These are phyloP conservation scores for Aspergillus hancockii DNA, from an alignment of 495 filamentous ascomycete genomes.

Conservation along the genomic window DNA sequence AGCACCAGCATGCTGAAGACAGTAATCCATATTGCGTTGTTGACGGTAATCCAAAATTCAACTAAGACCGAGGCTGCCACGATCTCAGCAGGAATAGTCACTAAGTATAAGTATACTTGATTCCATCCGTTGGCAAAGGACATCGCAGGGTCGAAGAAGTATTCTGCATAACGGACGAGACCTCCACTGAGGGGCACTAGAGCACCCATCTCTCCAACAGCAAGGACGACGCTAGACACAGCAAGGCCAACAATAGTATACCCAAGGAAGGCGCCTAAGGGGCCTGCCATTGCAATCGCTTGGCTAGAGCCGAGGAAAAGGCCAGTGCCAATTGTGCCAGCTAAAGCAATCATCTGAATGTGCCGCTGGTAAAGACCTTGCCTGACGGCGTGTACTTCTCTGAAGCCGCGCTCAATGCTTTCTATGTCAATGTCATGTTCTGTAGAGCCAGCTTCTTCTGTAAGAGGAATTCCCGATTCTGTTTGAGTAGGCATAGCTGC, in stretches of 20 bases:
- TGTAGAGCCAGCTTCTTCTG: no score
- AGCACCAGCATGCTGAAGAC: constrained; percentile 56
- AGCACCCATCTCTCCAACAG: constrained; percentile 44
- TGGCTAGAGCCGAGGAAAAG: constrained; percentile 62
- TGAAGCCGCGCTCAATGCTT: no score
- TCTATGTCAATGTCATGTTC: no score
- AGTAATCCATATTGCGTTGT: constrained; percentile 54
- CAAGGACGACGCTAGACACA: constrained; percentile 42
- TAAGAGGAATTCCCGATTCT: no score
- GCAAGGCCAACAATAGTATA: constrained; percentile 40
- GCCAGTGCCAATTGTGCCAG: constrained; percentile 62
- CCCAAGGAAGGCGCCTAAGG: constrained; percentile 59
- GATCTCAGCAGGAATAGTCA: constrained; percentile 65
- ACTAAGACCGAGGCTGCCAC: constrained; percentile 61
- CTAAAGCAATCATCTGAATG: constrained; percentile 60
- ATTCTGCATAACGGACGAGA: constrained; percentile 52
- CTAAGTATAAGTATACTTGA: constrained; percentile 50
- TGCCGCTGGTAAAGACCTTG: constrained; percentile 47
- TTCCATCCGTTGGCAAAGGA: constrained; percentile 64
- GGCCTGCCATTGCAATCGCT: constrained; percentile 58
- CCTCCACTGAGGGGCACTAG: constrained; percentile 44
- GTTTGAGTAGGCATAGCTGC: no score
- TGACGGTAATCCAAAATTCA: constrained; percentile 57
- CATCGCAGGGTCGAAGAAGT: constrained; percentile 55
- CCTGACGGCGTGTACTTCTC: not conserved